Percentiles rank a stretch among this genome's conserved stretches.
These are phyloP conservation scores for Botrytis deweyae DNA, from an alignment of 2,329 filamentous ascomycete genomes.

Conservation along the genomic window DNA sequence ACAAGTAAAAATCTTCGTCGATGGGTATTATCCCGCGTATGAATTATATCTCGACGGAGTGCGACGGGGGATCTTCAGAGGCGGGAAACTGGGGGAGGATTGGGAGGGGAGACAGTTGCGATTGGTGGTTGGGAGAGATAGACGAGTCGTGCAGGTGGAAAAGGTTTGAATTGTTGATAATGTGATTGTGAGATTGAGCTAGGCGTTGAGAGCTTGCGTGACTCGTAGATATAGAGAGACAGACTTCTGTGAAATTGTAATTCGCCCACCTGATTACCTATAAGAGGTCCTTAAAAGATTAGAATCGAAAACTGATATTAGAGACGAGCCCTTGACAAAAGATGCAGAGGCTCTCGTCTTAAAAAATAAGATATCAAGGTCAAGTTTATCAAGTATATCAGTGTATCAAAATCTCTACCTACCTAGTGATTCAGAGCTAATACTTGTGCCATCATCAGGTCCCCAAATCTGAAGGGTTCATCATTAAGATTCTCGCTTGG, in stretches of 20 bases:
- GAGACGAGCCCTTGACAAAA: neutral
- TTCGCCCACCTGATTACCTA: neutral
- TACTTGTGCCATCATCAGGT: neutral
- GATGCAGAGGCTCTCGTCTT: neutral
- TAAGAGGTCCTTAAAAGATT: neutral
- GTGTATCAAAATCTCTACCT: neutral
- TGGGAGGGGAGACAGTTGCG: conserved; percentile 49
- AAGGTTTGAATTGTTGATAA: conserved; percentile 26
- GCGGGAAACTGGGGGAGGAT: conserved; percentile 21
- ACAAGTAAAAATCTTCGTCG: conserved; percentile 63
- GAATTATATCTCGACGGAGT: conserved; percentile 53
- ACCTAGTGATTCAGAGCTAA: neutral
- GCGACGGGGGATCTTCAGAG: conserved; percentile 48
- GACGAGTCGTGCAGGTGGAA: conserved; percentile 44
- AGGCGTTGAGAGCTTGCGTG: neutral
- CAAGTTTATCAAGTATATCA: neutral
- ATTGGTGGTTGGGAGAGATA: conserved; percentile 49
- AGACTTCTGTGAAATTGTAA: neutral
- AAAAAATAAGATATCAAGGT: neutral
- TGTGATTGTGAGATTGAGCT: neutral
- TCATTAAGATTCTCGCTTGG: neutral
- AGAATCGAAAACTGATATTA: no score
- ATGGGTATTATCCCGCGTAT: conserved; percentile 57
- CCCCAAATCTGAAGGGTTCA: neutral
- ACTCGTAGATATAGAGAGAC: neutral